Evolutionary conservation across 768 basidiomycete genomes (phyloP).

Genomic region (Amylocystis lapponica): DNA sequence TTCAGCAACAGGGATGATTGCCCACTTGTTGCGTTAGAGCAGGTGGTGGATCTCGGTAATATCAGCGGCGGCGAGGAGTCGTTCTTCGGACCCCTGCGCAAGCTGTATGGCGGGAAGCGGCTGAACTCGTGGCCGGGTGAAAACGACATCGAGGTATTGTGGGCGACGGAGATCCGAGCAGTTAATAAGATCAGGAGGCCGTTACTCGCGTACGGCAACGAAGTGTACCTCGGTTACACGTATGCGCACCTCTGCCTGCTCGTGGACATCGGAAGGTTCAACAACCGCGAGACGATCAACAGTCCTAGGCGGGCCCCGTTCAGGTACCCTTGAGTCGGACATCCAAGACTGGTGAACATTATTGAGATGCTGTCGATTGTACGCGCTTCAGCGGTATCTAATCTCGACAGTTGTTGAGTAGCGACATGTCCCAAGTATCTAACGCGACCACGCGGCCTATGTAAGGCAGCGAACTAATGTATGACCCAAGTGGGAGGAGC

Average conservation of each 20-base stretch:
- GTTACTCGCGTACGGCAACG: constrained; percentile 12
- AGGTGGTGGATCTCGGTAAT: background rate
- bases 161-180: background rate
- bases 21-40: background rate
- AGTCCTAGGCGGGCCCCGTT: too few species aligned
- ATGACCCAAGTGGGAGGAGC: too few species aligned
- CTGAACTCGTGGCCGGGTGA: background rate
- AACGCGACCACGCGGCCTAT: too few species aligned
- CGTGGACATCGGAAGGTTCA: background rate
- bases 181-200: background rate
- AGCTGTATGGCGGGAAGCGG: background rate
- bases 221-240: constrained; percentile 7
- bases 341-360: too few species aligned
- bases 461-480: too few species aligned
- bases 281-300: too few species aligned
- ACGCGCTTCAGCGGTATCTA: too few species aligned
- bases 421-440: too few species aligned
- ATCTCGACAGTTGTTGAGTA: too few species aligned
- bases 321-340: too few species aligned
- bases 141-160: background rate
- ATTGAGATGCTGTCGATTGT: too few species aligned
- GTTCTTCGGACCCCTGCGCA: background rate
- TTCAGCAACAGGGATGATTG: background rate
- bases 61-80: background rate
- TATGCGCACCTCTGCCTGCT: constrained; percentile 11